Evolutionary conservation across 768 basidiomycete species (phyloP).

Genomic region (Lentinula aciculospora): DNA sequence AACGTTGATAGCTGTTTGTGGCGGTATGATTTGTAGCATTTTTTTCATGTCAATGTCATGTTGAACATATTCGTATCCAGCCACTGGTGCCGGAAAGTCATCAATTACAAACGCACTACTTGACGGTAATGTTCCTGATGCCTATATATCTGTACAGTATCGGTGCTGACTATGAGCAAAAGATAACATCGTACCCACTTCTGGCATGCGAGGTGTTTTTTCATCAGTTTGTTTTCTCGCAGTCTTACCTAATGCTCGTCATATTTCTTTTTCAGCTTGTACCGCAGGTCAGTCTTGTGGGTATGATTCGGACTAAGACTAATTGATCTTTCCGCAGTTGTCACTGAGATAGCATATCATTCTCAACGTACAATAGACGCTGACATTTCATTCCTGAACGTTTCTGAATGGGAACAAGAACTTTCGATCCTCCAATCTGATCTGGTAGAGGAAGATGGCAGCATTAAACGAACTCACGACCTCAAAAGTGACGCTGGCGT

Average conservation of each 20-base stretch:
- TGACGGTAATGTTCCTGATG: constrained; percentile 34
- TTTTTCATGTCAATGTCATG: not conserved
- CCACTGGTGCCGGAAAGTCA: constrained; percentile 58
- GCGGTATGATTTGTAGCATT: constrained; percentile 31
- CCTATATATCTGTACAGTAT: not conserved
- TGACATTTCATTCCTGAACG: constrained; percentile 53
- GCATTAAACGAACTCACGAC: constrained; percentile 45
- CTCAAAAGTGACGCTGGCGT: constrained; percentile 55
- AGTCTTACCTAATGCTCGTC: not conserved
- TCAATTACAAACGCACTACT: constrained; percentile 58
- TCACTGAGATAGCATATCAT: constrained; percentile 57
- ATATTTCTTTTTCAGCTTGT: constrained; percentile 36
- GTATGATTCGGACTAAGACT: not conserved
- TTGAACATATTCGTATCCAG: constrained; percentile 19
- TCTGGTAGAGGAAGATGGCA: constrained; percentile 54
- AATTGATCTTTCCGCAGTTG: constrained; percentile 25
- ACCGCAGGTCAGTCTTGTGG: constrained; percentile 29
- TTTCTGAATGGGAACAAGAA: constrained; percentile 53
- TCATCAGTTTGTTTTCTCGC: no score
- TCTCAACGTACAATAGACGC: constrained; percentile 49
- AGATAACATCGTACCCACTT: constrained; percentile 64
- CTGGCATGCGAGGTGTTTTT: constrained; percentile 52
- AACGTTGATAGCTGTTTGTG: constrained; percentile 62
- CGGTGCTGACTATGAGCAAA: not conserved
- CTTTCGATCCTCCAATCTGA: constrained; percentile 50